Conservation (phyloP, 169 alveolate genomes). For the Plasmodium reichenowi region DNA sequence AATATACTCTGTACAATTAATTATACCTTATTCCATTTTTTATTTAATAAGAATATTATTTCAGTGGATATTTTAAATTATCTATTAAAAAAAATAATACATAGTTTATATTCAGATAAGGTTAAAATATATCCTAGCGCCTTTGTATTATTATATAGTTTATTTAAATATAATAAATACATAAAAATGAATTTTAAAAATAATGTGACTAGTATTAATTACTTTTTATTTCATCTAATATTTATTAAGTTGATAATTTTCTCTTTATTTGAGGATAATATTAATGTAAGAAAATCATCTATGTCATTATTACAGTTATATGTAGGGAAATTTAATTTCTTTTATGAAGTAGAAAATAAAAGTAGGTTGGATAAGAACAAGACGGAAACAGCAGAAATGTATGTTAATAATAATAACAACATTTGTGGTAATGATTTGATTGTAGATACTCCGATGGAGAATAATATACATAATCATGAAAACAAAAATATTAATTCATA, state of each 20-base stretch:
- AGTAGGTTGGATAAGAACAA: neutral
- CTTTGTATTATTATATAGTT: constrained; percentile 58
- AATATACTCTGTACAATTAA: constrained; percentile 37
- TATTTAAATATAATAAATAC: constrained; percentile 50
- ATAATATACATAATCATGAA: too few species aligned
- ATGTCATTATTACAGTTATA: constrained; percentile 52
- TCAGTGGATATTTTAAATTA: constrained; percentile 25
- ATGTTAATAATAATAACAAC: neutral
- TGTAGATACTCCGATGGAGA: neutral
- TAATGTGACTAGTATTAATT: constrained; percentile 6
- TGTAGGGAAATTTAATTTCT: constrained; percentile 63
- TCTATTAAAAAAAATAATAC: constrained; percentile 14
- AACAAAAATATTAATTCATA: too few species aligned
- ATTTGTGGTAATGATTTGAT: neutral
- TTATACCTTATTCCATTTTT: constrained; percentile 60
- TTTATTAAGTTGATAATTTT: constrained; percentile 40
- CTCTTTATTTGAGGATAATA: constrained; percentile 59
- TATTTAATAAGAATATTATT: constrained; percentile 27
- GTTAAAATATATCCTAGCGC: constrained; percentile 45
- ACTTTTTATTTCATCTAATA: constrained; percentile 49
- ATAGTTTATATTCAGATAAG: constrained; percentile 33
- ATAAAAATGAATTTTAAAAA: constrained; percentile 19
- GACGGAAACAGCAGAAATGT: neutral
- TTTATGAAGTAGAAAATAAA: constrained; percentile 3
- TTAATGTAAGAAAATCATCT: constrained; percentile 65